Evolutionary conservation across 352 stramenopile species (phyloP).

Genomic region (Aphanomyces euteiches): DNA sequence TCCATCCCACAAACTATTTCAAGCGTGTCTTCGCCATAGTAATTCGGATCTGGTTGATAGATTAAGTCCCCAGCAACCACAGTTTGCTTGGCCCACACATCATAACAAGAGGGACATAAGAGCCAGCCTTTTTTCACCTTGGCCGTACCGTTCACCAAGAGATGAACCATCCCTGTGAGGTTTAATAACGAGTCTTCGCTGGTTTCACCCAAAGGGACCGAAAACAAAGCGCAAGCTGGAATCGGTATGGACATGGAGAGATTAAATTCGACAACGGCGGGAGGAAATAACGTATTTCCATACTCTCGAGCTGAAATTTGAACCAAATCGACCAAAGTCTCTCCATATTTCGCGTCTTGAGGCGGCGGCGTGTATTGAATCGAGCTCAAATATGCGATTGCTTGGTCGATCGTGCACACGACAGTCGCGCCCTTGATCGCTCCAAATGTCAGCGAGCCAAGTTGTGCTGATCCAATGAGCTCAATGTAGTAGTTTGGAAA

Average conservation of each 20-base stretch:
- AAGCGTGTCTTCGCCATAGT: conserved; percentile 10
- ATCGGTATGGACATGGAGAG: background rate
- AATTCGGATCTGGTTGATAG: conserved; percentile 8
- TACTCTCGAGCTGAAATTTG: background rate
- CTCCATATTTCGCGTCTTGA: background rate
- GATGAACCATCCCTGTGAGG: background rate
- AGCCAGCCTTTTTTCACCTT: conserved; percentile 1
- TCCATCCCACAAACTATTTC: background rate
- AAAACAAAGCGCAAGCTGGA: too few relatives aligned
- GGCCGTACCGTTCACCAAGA: background rate
- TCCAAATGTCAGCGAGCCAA: conserved; percentile 1
- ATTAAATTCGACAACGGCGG: background rate
- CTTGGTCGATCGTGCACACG: background rate
- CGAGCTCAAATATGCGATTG: background rate
- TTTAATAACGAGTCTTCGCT: background rate
- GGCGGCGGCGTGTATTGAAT: background rate
- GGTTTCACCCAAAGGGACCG: background rate
- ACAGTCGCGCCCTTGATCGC: background rate
- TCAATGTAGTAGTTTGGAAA: background rate
- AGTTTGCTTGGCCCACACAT: background rate
- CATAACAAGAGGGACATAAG: background rate
- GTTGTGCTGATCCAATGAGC: background rate
- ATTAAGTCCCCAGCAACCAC: background rate
- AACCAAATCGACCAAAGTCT: background rate
- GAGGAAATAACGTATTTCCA: background rate